Conservation (phyloP, 179 eudicot genomes). For the Camellia oleifera region DNA sequence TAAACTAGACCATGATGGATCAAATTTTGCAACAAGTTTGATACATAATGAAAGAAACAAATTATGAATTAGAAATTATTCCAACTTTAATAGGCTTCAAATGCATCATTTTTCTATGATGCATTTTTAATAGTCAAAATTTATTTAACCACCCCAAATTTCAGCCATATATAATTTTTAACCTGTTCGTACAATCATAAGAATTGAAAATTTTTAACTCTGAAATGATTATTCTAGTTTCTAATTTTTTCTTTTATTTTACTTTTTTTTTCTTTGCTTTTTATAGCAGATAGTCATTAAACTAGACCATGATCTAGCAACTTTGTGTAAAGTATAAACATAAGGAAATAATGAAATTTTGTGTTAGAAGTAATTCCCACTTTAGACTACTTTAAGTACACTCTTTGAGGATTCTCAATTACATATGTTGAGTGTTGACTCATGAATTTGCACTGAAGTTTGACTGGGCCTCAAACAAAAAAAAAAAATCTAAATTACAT, state of each 20-base stretch:
- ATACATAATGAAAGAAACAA: background rate
- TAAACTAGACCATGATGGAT: too few species aligned
- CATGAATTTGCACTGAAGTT: background rate
- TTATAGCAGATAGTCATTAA: background rate
- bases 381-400: background rate
- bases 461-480: background rate
- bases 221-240: background rate
- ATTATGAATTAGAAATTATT: background rate
- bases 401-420: background rate
- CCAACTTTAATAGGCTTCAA: background rate
- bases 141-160: background rate
- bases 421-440: background rate
- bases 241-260: background rate
- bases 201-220: background rate
- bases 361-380: conserved; percentile 2
- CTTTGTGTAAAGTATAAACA: background rate
- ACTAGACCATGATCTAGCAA: background rate
- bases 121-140: background rate
- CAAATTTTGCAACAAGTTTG: background rate
- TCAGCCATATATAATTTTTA: background rate
- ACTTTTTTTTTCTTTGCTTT: background rate
- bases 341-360: background rate
- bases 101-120: background rate
- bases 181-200: background rate
- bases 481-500: background rate